Percentiles rank a stretch among this genome's conserved stretches.
Conservation (phyloP, 106 monocot species). For the Allium cepa region DNA sequence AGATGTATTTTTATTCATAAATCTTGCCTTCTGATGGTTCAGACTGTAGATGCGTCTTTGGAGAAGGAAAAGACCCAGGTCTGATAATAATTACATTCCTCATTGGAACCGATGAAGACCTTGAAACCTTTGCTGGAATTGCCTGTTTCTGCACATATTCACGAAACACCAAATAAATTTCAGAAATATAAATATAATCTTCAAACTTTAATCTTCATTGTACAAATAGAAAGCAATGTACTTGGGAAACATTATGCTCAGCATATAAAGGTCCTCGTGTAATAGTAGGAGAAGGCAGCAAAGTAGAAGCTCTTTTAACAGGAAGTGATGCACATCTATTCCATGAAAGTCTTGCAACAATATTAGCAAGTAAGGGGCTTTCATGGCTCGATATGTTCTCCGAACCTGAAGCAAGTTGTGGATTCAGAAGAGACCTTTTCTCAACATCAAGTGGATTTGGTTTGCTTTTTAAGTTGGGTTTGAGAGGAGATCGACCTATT, state of each 20-base stretch:
- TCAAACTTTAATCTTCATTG: not conserved
- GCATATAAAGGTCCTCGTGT: not conserved
- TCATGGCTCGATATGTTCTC: slow-evolving; percentile 7
- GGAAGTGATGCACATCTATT: slow-evolving; percentile 41
- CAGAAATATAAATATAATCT: not conserved
- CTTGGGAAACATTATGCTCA: slow-evolving; percentile 16
- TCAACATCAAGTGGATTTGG: slow-evolving; percentile 15
- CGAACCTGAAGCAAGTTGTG: slow-evolving; percentile 14
- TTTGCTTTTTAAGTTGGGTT: slow-evolving; percentile 31
- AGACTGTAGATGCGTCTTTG: not conserved
- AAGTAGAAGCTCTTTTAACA: slow-evolving; percentile 11
- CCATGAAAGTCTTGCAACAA: slow-evolving; percentile 31
- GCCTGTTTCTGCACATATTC: slow-evolving; percentile 16
- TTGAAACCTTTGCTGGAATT: slow-evolving; percentile 13
- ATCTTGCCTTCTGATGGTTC: slow-evolving; percentile 21
- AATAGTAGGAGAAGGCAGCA: slow-evolving; percentile 17
- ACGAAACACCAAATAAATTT: not conserved
- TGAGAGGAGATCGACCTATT: slow-evolving; percentile 8
- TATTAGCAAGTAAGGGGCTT: slow-evolving; percentile 19
- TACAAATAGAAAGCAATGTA: slow-evolving; percentile 3
- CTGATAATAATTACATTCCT: slow-evolving; percentile 30
- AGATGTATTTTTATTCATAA: too few species aligned
- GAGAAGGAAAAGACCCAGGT: slow-evolving; percentile 23
- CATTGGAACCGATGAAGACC: slow-evolving; percentile 39
- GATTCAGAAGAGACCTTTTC: slow-evolving; percentile 31